Conservation (phyloP, 306 rosid genomes). For the Castanopsis chinensis region DNA sequence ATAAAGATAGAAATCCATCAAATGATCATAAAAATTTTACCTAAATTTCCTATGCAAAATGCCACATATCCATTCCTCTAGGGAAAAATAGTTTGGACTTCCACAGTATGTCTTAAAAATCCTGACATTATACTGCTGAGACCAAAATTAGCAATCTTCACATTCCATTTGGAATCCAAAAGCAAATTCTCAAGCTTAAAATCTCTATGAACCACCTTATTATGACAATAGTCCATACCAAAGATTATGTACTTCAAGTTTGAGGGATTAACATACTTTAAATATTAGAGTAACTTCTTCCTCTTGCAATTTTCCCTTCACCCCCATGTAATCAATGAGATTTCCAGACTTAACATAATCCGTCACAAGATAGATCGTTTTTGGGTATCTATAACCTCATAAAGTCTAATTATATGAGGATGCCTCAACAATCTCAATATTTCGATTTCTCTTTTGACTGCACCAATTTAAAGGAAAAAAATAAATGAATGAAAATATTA, state of each 20-base stretch:
- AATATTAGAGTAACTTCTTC: constrained; percentile 54
- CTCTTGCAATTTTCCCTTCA: constrained; percentile 89
- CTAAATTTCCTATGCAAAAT: background rate
- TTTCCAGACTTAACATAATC: constrained; percentile 87
- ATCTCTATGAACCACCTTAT: constrained; percentile 95
- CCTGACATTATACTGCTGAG: constrained; percentile 75
- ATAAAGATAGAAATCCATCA: background rate
- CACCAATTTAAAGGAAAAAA: constrained; percentile 27
- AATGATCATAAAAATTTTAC: background rate
- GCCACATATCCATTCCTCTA: constrained; percentile 51
- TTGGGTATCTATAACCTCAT: constrained; percentile 86
- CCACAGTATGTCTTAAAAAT: constrained; percentile 91
- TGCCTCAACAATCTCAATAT: constrained; percentile 88
- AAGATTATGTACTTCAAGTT: constrained; percentile 67
- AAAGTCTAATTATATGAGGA: constrained; percentile 85
- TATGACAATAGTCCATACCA: constrained; percentile 95
- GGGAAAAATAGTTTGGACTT: constrained; percentile 93
- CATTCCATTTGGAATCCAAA: constrained; percentile 80
- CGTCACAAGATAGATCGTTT: constrained; percentile 80
- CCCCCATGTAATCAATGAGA: constrained; percentile 86
- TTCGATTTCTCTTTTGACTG: constrained; percentile 90
- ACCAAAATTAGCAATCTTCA: constrained; percentile 95
- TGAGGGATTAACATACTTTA: constrained; percentile 4
- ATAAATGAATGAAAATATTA: background rate
- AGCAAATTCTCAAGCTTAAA: constrained; percentile 90